Base-by-base conservation (phyloP, 2,329 filamentous ascomycete genomes). In the Mycogone perniciosa region DNA sequence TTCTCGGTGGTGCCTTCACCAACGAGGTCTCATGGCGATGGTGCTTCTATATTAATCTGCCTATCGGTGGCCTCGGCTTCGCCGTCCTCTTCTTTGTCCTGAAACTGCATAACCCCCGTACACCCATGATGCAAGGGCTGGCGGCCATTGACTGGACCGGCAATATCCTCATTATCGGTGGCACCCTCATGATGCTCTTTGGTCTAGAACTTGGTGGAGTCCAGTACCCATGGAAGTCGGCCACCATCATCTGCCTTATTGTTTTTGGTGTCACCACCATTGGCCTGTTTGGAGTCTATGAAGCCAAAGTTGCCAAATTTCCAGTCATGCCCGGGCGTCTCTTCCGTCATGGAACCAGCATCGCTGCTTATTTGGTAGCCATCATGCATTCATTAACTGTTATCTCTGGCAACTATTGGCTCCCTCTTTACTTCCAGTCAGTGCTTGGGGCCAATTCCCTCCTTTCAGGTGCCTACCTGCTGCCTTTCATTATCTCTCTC, bases 201-300 rank as follows among this genome's bases (percentile, higher is more conserved):
- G 91, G 89, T 0, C 79, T 96, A 8, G 86, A 95, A 62, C 89
- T 92, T 55, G 91, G 90, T 49, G 90, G 89, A 44, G 79, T 89
- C 46, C 75, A 76, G 27, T 81, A 80, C 56, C 85, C 90, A 1
- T 95, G 89, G 89, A 69, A 71, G 47, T 91, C 86, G 0, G 75
- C 86, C 2, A 84, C 80, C 1, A 86, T 91, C 31, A 77, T 95
- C 59, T 90, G 86, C 60, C 75, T 95, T 30, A 76, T 95, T 56
- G 71, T 92, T 44, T 89, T 92, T 58, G 89, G 89, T 26, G 62
- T 80, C 29, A 51, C 86, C 30, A 75, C 77, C 9, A 75, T 86
- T 48, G 77, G 56, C 9, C 56, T 90, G 35, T 95, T 95, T 66
- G 70, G 85, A 56, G 44, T 89, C 26, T 82, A 85, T 59, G 89